These are phyloP conservation scores for Myxozyma sirexii DNA, from an alignment of 805 yeast species.

Conservation along the genomic window DNA sequence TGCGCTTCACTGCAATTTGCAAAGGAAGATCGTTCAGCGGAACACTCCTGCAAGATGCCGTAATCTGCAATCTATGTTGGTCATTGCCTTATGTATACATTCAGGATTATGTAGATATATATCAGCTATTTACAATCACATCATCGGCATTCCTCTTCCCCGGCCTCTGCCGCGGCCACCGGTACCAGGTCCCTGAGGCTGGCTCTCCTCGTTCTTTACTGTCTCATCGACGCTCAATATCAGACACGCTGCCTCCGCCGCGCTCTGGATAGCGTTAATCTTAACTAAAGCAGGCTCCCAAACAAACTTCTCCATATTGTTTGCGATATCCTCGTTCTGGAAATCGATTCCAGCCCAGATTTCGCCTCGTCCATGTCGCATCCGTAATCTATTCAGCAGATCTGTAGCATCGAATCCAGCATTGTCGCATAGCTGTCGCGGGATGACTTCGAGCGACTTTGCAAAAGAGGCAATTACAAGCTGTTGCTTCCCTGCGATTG, in stretches of 20 bases:
- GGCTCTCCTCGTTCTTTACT: conserved; percentile 47
- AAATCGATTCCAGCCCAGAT: conserved; percentile 92
- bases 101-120: not conserved
- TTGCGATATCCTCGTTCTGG: conserved; percentile 74
- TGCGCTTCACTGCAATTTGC: too few relatives aligned
- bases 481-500: conserved; percentile 95
- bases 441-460: conserved; percentile 90
- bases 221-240: conserved; percentile 97
- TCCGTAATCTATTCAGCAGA: conserved; percentile 82
- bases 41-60: too few relatives aligned
- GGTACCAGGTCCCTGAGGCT: conserved; percentile 41
- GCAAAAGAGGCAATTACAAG: conserved; percentile 90
- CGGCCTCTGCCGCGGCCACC: conserved; percentile 35
- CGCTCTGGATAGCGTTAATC: conserved; percentile 89
- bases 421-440: conserved; percentile 96
- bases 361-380: conserved; percentile 93
- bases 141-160: conserved; percentile 23
- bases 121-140: not conserved
- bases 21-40: too few relatives aligned
- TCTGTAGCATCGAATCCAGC: conserved; percentile 99
- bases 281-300: conserved; percentile 99
- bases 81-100: not conserved
- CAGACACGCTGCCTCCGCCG: conserved; percentile 94
- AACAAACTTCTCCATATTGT: conserved; percentile 81
- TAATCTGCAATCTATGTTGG: too few relatives aligned